Percentiles rank a stretch among this genome's conserved stretches.
Conservation (phyloP, 106 monocot genomes). For the Dendrobium officinale region DNA sequence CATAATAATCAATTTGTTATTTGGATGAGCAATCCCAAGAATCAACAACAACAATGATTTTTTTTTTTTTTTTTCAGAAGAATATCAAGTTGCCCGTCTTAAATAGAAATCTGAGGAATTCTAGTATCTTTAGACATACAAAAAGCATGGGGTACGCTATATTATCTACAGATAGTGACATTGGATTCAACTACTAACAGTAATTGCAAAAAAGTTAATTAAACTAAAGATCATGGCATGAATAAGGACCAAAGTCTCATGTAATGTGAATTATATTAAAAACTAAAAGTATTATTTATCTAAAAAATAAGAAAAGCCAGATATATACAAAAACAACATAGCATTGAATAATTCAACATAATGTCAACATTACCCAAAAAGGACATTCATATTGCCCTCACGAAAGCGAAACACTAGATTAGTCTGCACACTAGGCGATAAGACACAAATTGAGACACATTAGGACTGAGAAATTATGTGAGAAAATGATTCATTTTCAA, state of each 20-base stretch:
- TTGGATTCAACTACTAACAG: slow-evolving; percentile 93
- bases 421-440: no score
- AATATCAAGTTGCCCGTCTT: no score
- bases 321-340: no score
- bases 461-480: no score
- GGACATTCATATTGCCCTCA: no score
- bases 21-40: slow-evolving; percentile 91
- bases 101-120: slow-evolving; percentile 27
- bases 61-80: no score
- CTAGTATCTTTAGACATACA: slow-evolving; percentile 93
- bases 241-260: not conserved
- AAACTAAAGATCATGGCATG: not conserved
- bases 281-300: not conserved
- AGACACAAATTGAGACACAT: no score
- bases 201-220: slow-evolving; percentile 47
- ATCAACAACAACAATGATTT: slow-evolving; percentile 70
- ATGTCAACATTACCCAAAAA: no score
- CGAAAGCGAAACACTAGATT: no score
- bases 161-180: slow-evolving; percentile 89
- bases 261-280: not conserved
- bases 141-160: slow-evolving; percentile 79
- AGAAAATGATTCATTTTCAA: no score
- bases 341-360: no score
- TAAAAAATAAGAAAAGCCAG: not conserved
- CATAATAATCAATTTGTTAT: slow-evolving; percentile 92